Conservation (phyloP, 1,139 yeast species). For the Lodderomyces orthopsilosis region DNA sequence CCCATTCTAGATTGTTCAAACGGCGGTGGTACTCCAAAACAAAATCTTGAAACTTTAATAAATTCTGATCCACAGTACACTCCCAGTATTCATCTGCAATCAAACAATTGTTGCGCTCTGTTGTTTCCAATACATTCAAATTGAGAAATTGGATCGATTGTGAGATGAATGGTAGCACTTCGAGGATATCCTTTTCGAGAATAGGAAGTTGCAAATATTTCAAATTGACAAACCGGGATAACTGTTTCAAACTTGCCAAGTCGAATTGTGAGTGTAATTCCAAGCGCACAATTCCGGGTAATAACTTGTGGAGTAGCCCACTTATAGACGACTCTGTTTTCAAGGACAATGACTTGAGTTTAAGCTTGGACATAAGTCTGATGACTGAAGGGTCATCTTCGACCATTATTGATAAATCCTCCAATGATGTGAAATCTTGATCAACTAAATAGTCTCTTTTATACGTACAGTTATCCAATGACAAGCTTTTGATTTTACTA, state of each 20-base stretch:
- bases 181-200: constrained; percentile 11
- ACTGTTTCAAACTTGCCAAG: constrained; percentile 3
- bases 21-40: constrained; percentile 12
- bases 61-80: constrained; percentile 9
- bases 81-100: constrained; percentile 13
- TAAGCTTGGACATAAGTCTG: constrained; percentile 5
- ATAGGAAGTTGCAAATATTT: constrained; percentile 14
- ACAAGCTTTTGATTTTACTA: constrained; percentile 7
- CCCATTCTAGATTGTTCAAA: constrained; percentile 11
- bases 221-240: constrained; percentile 11
- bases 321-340: background rate
- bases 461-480: constrained; percentile 12
- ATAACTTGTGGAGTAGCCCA: background rate
- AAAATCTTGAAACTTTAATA: constrained; percentile 12
- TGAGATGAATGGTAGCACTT: constrained; percentile 8
- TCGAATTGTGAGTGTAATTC: background rate
- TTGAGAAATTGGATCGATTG: constrained; percentile 7
- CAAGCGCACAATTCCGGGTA: background rate
- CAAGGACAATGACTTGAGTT: constrained; percentile 4
- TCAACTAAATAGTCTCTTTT: constrained; percentile 7
- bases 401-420: constrained; percentile 4
- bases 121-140: constrained; percentile 9
- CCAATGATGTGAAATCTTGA: constrained; percentile 5
- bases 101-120: constrained; percentile 11
- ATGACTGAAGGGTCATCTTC: constrained; percentile 8